Conservation (phyloP, 164 flowering plant genomes). For the Chloranthus sessilifolius region DNA sequence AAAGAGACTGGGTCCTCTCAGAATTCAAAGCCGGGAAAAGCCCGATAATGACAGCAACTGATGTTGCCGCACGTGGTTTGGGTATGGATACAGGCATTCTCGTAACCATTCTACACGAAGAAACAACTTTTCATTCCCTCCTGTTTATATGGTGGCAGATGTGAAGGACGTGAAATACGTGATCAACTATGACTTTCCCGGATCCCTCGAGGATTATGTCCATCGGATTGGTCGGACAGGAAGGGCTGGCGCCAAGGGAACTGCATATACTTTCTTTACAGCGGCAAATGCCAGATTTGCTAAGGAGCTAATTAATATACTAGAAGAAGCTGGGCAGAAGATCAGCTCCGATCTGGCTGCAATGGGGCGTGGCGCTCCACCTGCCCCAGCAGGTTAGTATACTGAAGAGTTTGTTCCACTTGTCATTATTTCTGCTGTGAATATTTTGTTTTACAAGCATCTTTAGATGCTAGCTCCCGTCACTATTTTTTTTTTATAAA, state of each 20-base stretch:
- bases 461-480: too few relatives aligned
- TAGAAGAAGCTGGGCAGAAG: slow-evolving; percentile 95
- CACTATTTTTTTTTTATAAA: too few relatives aligned
- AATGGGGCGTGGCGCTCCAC: slow-evolving; percentile 93
- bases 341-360: slow-evolving; percentile 81
- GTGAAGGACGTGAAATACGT: slow-evolving; percentile 96
- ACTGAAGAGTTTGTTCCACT: too few relatives aligned
- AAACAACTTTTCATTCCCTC: not conserved
- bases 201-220: slow-evolving; percentile 95
- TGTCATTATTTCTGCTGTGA: too few relatives aligned
- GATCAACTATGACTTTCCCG: slow-evolving; percentile 92
- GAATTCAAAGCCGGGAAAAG: slow-evolving; percentile 97
- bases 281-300: slow-evolving; percentile 97
- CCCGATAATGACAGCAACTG: slow-evolving; percentile 98
- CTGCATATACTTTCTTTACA: slow-evolving; percentile 93
- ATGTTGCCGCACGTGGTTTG: slow-evolving; percentile 98
- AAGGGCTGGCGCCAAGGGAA: slow-evolving; percentile 95
- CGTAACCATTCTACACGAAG: not conserved
- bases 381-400: slow-evolving; percentile 63
- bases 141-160: slow-evolving; percentile 38
- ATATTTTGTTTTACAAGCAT: not conserved
- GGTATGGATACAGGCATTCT: slow-evolving; percentile 38
- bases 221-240: slow-evolving; percentile 97
- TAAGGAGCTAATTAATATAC: slow-evolving; percentile 79
- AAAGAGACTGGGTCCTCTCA: slow-evolving; percentile 98